Percentiles rank a stretch among this genome's conserved stretches.
These are phyloP conservation scores for Dovyalis caffra DNA, from an alignment of 345 rosid genomes.

Conservation along the genomic window DNA sequence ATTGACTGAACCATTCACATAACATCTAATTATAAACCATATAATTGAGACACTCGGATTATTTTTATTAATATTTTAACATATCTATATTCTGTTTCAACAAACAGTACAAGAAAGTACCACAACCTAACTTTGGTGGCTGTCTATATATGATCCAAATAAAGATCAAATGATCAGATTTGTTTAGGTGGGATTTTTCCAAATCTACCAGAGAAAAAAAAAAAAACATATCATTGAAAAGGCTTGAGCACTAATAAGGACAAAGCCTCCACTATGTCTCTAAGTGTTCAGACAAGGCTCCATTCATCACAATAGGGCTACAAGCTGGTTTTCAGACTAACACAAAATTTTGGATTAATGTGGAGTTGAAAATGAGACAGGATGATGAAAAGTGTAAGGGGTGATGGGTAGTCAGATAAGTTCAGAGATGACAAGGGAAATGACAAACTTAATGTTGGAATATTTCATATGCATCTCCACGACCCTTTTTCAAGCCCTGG, in stretches of 20 bases:
- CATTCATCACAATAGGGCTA: constrained; percentile 13
- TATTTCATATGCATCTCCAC: constrained; percentile 32
- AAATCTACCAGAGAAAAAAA: constrained; percentile 15
- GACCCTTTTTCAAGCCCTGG: constrained; percentile 25
- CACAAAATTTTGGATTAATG: constrained; percentile 9
- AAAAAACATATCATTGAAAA: constrained; percentile 24
- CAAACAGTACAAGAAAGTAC: constrained; percentile 31
- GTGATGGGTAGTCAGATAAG: constrained; percentile 21
- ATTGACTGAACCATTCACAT: constrained; percentile 10
- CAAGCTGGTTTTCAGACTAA: constrained; percentile 7
- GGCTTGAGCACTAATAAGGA: constrained; percentile 14
- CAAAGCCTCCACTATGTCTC: constrained; percentile 35
- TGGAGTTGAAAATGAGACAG: constrained; percentile 20
- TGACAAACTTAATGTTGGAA: constrained; percentile 32
- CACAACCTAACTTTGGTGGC: constrained; percentile 23
- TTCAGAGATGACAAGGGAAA: background rate
- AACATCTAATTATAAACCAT: background rate
- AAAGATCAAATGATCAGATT: constrained; percentile 9
- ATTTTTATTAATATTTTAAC: background rate
- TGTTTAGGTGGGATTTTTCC: constrained; percentile 24
- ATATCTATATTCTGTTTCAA: constrained; percentile 7
- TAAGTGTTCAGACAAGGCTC: constrained; percentile 30
- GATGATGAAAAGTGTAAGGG: constrained; percentile 22
- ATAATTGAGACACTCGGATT: background rate
- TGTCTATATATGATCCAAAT: constrained; percentile 14